These are phyloP conservation scores for Lactuca sativa DNA, from an alignment of 129 eudicot species.

Conservation along the genomic window DNA sequence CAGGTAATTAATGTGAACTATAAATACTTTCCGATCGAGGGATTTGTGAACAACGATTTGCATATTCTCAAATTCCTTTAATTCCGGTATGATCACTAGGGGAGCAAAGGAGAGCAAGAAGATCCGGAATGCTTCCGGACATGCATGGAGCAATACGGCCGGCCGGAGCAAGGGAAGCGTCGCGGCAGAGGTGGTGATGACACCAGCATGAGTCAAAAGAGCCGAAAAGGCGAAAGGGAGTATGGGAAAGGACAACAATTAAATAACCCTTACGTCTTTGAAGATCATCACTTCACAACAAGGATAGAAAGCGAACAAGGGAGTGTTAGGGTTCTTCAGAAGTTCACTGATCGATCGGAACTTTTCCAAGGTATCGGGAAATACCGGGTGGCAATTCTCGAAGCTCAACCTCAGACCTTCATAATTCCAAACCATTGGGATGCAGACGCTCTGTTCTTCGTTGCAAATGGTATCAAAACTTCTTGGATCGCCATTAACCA, in stretches of 20 bases:
- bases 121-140: constrained; percentile 24
- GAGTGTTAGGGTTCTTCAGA: constrained; percentile 46
- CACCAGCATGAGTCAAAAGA: neutral
- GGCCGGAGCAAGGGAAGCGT: constrained; percentile 3
- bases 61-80: neutral
- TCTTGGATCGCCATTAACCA: neutral
- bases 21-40: too few relatives aligned
- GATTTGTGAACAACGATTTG: neutral
- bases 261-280: constrained; percentile 59
- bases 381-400: constrained; percentile 56
- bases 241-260: constrained; percentile 12
- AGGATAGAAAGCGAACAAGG: constrained; percentile 49
- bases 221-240: neutral
- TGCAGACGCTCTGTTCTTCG: constrained; percentile 58
- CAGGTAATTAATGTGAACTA: constrained; percentile 12
- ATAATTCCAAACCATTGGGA: constrained; percentile 64
- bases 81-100: neutral
- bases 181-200: constrained; percentile 5
- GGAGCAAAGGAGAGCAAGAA: constrained; percentile 32
- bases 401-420: constrained; percentile 74
- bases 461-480: constrained; percentile 46
- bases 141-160: constrained; percentile 18
- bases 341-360: constrained; percentile 59
- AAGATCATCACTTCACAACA: constrained; percentile 57
- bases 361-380: constrained; percentile 60